These are phyloP conservation scores for Juglanconis sp. DNA, from an alignment of 2,329 filamentous ascomycete genomes.

Conservation along the genomic window DNA sequence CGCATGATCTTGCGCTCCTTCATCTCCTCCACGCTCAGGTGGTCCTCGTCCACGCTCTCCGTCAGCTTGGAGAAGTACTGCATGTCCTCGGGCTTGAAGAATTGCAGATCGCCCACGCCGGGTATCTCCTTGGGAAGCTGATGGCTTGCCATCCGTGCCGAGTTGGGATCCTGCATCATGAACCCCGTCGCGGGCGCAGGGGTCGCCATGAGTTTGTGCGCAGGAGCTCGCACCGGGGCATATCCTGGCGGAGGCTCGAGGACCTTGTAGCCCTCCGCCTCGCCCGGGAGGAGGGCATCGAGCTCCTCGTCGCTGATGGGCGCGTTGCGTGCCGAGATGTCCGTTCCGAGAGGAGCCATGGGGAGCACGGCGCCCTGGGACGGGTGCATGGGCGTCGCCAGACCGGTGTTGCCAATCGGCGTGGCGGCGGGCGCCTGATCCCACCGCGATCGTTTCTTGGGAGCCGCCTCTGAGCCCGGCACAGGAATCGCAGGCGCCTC, in stretches of 20 bases:
- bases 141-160: constrained; percentile 77
- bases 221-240: constrained; percentile 73
- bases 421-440: constrained; percentile 84
- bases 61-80: constrained; percentile 97
- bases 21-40: constrained; percentile 87
- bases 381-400: constrained; percentile 74
- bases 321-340: constrained; percentile 75
- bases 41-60: constrained; percentile 88
- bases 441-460: constrained; percentile 83
- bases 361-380: constrained; percentile 55
- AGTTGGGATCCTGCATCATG: constrained; percentile 96
- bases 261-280: constrained; percentile 88
- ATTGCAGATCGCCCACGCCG: constrained; percentile 91
- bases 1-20: constrained; percentile 99
- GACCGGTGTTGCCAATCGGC: constrained; percentile 68
- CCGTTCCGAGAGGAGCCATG: constrained; percentile 68
- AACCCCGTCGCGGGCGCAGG: constrained; percentile 79
- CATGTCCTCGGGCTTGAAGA: constrained; percentile 99
- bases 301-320: constrained; percentile 91
- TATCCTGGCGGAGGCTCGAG: constrained; percentile 90
- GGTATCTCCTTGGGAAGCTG: constrained; percentile 94
- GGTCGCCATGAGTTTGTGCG: constrained; percentile 72
- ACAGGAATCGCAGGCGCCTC: constrained; percentile 61
- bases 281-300: constrained; percentile 82
- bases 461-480: constrained; percentile 52